Percentiles rank a stretch among this genome's conserved stretches.
Evolutionary conservation across 108 stramenopile species (phyloP).

Genomic region (Cyclostephanos invisitatus): DNA sequence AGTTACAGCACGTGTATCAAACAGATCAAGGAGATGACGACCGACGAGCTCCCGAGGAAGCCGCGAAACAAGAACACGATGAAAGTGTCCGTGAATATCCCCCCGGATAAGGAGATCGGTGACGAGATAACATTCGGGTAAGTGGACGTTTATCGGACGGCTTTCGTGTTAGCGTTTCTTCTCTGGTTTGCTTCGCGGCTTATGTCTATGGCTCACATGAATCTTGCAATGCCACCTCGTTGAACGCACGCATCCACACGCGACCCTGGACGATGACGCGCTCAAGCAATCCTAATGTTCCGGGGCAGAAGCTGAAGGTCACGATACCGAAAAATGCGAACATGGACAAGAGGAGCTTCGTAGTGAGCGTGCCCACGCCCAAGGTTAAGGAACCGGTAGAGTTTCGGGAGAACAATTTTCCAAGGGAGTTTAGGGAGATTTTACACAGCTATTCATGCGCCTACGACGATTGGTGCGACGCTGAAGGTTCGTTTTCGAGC

Average conservation of each 20-base stretch:
- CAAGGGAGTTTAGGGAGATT: conserved; percentile 61
- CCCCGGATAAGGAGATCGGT: conserved; percentile 65
- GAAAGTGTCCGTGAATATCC: conserved; percentile 66
- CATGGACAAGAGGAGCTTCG: conserved; percentile 51
- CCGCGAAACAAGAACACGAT: conserved; percentile 42
- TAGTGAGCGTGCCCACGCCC: conserved; percentile 71
- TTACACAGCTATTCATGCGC: conserved; percentile 31
- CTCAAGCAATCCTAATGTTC: conserved; percentile 71
- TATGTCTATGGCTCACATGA: background rate
- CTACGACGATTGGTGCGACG: conserved; percentile 75
- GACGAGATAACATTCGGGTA: conserved; percentile 74
- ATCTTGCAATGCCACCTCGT: background rate
- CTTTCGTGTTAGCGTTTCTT: background rate
- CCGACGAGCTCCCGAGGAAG: conserved; percentile 70
- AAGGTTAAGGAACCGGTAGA: conserved; percentile 23
- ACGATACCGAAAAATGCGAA: conserved; percentile 74
- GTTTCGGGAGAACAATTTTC: conserved; percentile 63
- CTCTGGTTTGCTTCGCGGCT: background rate
- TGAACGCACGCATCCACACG: background rate
- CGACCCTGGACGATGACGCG: background rate
- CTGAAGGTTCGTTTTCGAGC: conserved; percentile 37
- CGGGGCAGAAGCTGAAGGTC: conserved; percentile 78
- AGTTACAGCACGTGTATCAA: conserved; percentile 48
- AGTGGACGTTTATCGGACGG: conserved; percentile 12
- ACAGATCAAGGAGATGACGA: conserved; percentile 61